Base-by-base conservation (phyloP, 2,329 filamentous ascomycete genomes). In the Esteya vermicola region DNA sequence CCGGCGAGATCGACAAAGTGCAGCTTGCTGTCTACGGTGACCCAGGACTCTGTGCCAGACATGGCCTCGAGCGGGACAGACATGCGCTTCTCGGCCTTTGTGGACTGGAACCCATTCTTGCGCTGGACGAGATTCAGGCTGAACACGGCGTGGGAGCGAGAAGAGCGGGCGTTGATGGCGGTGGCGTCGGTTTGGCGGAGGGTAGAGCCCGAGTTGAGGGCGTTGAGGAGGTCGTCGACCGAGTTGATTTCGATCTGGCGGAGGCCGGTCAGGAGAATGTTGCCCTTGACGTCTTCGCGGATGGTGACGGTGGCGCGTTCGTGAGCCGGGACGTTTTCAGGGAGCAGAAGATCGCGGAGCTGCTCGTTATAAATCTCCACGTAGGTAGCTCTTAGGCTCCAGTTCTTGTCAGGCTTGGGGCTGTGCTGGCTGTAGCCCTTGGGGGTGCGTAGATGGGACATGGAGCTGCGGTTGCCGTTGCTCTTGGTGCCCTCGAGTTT, bases 311-410 rank as follows among this genome's bases (percentile, higher is more conserved):
- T 70, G 38, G 71, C 71, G 44, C 91, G 78, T 53, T 96, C 89
- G 46, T 69, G 62, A 6, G 62, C 51, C 1, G 81, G 75, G 0
- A 79, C 72, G 34, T 76, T 61, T 34, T 95, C 89, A 1, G 85
- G 76, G 5, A 94, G 63, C 27, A 98, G 69, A 14, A 98, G 69
- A 65, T 98, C 91, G 51, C 91, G 79, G 23, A 96, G 68, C 54
- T 93, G 83, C 60, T 98, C 91, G 55, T 98, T 96, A 65, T 98
- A 98, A 48, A 98, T 98, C 67, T 96, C 75, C 47, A 95, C 84
- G 54, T 95, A 95, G 1, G 88, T 95, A 10, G 89, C 91, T 57
- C 83, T 93, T 52, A 98, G 65, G 39, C 85, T 81, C 91, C 91
- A 98, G 46, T 71, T 82, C 58, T 81, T 86, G 36, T 91, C 83